A percentile compares a stretch with the other conserved stretches of the same genome.
These are phyloP conservation scores for Acanthamoeba royreba DNA, from an alignment of 208 protist species.

Conservation along the genomic window DNA sequence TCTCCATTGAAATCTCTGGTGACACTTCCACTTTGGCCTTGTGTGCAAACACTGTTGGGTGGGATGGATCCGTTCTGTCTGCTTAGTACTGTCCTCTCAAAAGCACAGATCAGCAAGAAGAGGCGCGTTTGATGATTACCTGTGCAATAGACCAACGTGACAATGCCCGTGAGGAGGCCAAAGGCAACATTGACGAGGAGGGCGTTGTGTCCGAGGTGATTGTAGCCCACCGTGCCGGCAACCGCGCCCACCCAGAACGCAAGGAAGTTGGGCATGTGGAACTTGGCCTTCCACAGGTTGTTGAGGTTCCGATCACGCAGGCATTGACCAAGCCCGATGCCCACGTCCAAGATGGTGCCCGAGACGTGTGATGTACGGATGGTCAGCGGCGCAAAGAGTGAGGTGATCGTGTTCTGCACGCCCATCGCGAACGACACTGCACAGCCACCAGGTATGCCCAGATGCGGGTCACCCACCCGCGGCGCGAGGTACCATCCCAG, in stretches of 20 bases:
- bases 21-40: neutral
- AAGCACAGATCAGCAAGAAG: neutral
- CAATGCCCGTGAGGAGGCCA: neutral
- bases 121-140: neutral
- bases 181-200: slow-evolving; percentile 13
- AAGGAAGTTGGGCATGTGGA: neutral
- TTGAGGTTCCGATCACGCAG: neutral
- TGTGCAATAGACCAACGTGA: neutral
- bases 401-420: neutral
- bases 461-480: neutral
- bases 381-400: neutral
- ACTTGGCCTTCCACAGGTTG: slow-evolving; percentile 18
- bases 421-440: neutral
- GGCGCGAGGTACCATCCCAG: neutral
- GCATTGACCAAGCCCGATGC: neutral
- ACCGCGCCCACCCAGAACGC: neutral
- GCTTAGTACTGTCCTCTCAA: neutral
- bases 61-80: neutral
- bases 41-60: neutral
- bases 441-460: neutral
- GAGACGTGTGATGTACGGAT: neutral
- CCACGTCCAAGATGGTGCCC: neutral
- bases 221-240: neutral
- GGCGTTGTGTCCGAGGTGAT: neutral
- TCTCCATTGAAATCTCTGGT: neutral